Percentiles rank a stretch among this genome's conserved stretches.
These are phyloP conservation scores for Sclerotinia borealis DNA, from an alignment of 2,329 filamentous ascomycete genomes.

Conservation along the genomic window DNA sequence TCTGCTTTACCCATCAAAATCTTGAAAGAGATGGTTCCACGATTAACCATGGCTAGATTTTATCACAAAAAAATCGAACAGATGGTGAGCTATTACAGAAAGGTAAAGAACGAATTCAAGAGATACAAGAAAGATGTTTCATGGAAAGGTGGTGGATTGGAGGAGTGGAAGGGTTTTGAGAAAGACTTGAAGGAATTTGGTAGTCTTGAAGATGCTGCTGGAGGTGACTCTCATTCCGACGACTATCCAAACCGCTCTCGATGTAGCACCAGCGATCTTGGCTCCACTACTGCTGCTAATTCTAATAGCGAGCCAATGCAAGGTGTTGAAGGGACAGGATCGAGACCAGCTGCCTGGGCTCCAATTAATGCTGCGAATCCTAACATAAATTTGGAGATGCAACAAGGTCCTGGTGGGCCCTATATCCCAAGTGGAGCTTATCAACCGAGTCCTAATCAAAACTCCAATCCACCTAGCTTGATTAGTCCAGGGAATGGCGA, in stretches of 20 bases:
- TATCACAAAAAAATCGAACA: conserved; percentile 49
- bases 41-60: conserved; percentile 50
- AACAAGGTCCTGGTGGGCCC: conserved; percentile 19
- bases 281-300: conserved; percentile 13
- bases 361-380: conserved; percentile 25
- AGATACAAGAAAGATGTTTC: conserved; percentile 23
- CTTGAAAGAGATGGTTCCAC: conserved; percentile 45
- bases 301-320: conserved; percentile 30
- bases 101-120: conserved; percentile 41
- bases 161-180: conserved; percentile 48
- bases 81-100: conserved; percentile 48
- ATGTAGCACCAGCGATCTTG: conserved; percentile 28
- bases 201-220: conserved; percentile 21
- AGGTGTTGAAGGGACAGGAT: conserved; percentile 24
- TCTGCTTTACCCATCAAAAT: conserved; percentile 42
- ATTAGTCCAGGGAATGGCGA: conserved; percentile 27
- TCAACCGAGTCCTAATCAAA: conserved; percentile 22
- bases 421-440: conserved; percentile 20
- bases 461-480: conserved; percentile 23
- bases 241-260: conserved; percentile 22
- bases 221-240: conserved; percentile 24
- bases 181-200: conserved; percentile 49
- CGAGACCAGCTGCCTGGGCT: conserved; percentile 25
- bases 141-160: conserved; percentile 44
- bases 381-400: conserved; percentile 23